phyloP scores from a whole-genome alignment of 495 filamentous ascomycete genomes.

The Bacidia rubella region DNA sequence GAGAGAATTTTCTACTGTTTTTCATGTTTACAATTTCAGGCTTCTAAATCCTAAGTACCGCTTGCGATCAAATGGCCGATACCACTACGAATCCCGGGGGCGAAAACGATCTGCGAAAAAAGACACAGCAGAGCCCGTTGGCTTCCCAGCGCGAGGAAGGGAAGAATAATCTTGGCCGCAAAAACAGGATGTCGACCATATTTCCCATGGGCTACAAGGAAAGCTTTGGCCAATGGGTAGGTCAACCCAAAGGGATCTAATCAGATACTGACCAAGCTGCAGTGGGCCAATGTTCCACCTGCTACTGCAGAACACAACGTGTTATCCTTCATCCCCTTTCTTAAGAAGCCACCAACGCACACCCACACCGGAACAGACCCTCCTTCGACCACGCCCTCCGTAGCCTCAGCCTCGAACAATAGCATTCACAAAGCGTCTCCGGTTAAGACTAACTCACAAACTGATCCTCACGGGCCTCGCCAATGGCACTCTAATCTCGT shows the following conservation, averaged over 20 bases:
- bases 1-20: too few relatives aligned
- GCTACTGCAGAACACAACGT: constrained; percentile 83
- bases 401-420: constrained; percentile 25
- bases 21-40: too few relatives aligned
- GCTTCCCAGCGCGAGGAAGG: constrained; percentile 39
- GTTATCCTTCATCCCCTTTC: constrained; percentile 73
- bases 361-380: constrained; percentile 47
- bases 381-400: constrained; percentile 23
- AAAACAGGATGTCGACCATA: constrained; percentile 27
- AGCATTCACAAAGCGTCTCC: constrained; percentile 29
- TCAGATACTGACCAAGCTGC: neutral
- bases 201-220: constrained; percentile 89
- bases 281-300: constrained; percentile 77
- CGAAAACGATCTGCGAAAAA: constrained; percentile 23
- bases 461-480: constrained; percentile 76
- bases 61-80: neutral
- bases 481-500: constrained; percentile 80
- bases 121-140: constrained; percentile 34
- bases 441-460: constrained; percentile 37
- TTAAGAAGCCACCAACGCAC: constrained; percentile 61
- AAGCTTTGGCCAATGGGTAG: constrained; percentile 81
- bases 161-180: constrained; percentile 20
- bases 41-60: too few relatives aligned
- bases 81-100: constrained; percentile 10
- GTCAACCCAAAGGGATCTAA: neutral